A percentile compares a stretch with the other conserved stretches of the same genome.
Evolutionary conservation across 805 yeast species (phyloP).

Genomic region (Torulaspora gathmanii): DNA sequence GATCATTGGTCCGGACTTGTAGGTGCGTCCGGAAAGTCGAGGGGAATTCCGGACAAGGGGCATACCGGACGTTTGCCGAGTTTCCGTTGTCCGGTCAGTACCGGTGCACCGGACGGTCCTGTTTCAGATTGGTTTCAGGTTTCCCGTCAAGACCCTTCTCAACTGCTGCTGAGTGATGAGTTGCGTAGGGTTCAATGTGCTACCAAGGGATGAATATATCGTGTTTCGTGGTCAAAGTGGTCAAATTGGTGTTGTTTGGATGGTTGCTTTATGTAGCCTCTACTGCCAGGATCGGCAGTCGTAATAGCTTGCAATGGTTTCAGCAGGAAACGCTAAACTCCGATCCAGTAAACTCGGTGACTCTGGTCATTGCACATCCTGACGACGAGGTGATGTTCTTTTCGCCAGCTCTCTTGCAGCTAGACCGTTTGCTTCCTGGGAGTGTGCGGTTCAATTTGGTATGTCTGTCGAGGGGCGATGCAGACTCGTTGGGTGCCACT

Average conservation of each 20-base stretch:
- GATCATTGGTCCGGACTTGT: background rate
- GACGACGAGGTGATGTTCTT: slow-evolving; percentile 99
- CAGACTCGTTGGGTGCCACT: slow-evolving; percentile 62
- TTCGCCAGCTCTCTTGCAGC: slow-evolving; percentile 50
- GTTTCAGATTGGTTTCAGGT: background rate
- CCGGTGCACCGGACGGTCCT: background rate
- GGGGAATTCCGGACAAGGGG: background rate
- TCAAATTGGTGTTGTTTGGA: slow-evolving; percentile 11
- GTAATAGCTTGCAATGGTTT: slow-evolving; percentile 7
- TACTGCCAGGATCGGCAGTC: slow-evolving; percentile 7
- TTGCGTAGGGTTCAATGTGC: no score
- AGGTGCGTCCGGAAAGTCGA: background rate
- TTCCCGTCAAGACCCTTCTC: no score
- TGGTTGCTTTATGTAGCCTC: slow-evolving; percentile 9
- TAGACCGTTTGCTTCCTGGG: slow-evolving; percentile 16
- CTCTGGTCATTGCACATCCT: slow-evolving; percentile 82
- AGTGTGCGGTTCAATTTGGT: slow-evolving; percentile 45
- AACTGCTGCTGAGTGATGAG: no score
- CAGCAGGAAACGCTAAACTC: slow-evolving; percentile 1
- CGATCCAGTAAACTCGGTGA: slow-evolving; percentile 3
- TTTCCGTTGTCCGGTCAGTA: background rate
- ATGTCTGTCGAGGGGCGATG: slow-evolving; percentile 76
- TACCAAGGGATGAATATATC: slow-evolving; percentile 10
- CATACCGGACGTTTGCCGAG: background rate
- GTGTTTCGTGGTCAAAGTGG: slow-evolving; percentile 6